Evolutionary conservation across 805 yeast genomes (phyloP), one percentile per base, ranked within the genome.

Genomic region (Kockiozyma suomiensis): DNA sequence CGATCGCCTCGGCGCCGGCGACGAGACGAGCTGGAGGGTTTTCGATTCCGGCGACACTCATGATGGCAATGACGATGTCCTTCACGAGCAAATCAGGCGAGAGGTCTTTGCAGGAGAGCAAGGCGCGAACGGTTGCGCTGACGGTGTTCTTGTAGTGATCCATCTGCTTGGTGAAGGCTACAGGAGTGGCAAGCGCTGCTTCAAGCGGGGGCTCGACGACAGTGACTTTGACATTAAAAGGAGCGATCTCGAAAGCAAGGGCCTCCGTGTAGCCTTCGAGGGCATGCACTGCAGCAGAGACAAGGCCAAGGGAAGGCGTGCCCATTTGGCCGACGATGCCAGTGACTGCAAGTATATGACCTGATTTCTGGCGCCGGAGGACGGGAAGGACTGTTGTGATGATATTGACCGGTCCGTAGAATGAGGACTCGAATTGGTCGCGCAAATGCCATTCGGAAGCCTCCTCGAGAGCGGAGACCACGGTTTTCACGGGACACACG

Each of bases 221-320:
- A 3, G 75, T 65, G 28, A 70, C 64, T 40, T 70, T 70, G 42
- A 72, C 53, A 25, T 68, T 64, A 50, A 60, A 61, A n/a, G 69
- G 66, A 15, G 70, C 70, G 1, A 70, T 56, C 40, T 69, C 70
- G 41, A 69, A 62, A 6, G 74, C 73, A 25, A 72, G 62, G 13
- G 71, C 67, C 55, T 72, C 75, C 8, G 62, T 50, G 54, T 69
- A 72, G n/a, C 75, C 74, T 57, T 72, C 75, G 19, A 72, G 54
- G 3, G 73, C 74, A 37, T 70, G 70, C 23, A 62, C 59, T 13
- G 74, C 73, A 12, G 72, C 58, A 5, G 71, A 59, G 35, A 65
- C 41, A 15, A 70, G 58, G 3, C 72, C 70, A 38, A 72, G 49
- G 2, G 62, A 35, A 1, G 75, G 74, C 26, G 70, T 70, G 25